Base-by-base conservation (phyloP, 495 filamentous ascomycete genomes). In the Lepraria neglecta region DNA sequence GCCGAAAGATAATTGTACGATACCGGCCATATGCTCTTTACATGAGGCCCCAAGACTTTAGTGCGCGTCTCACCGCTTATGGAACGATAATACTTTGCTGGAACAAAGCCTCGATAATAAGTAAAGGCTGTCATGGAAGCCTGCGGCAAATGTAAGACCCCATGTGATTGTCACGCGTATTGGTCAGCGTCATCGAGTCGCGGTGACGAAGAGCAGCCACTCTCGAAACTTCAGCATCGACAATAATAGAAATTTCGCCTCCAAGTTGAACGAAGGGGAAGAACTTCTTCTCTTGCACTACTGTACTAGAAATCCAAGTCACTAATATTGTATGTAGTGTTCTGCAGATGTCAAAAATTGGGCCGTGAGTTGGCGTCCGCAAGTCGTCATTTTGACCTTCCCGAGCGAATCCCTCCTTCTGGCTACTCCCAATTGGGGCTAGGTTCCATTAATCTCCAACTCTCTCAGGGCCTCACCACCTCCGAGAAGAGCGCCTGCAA, bases 331-430 rank as follows among this genome's bases (percentile, higher is more conserved):
- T 24, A 28, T 24, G 28, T 31, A 28, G 48, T 4, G 11, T 28
- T 50, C 21, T n/a, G n/a, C 48, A 52, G 24, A 28, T 31, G 27
- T 52, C 27, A 31, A 28, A 31, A 31, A n/a, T 24, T 24, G 24
- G 24, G 24, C 24, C 2, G 1, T 24, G 24, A 24, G 24, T 24
- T 24, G 24, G 24, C 24, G 24, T 24, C 24, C 1, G 2, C 1
- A 24, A 52, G 59, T 55, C 59, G 59, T 61, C 59, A 61, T 61
- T 46, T 61, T 14, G 17, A 33, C 48, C 40, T 30, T 57, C 50
- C 59, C 59, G 59, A 61, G 51, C 52, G 19, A 45, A 27, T 52
- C 17, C 17, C 24, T 35, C 30, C 7, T 14, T 11, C 47, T 31
- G 6, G 48, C 27, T 51, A 51, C 7, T 3, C 48, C 4, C 3